phyloP scores from a whole-genome alignment of 1,139 yeast species.

The Yamadazyma diddensiae region DNA sequence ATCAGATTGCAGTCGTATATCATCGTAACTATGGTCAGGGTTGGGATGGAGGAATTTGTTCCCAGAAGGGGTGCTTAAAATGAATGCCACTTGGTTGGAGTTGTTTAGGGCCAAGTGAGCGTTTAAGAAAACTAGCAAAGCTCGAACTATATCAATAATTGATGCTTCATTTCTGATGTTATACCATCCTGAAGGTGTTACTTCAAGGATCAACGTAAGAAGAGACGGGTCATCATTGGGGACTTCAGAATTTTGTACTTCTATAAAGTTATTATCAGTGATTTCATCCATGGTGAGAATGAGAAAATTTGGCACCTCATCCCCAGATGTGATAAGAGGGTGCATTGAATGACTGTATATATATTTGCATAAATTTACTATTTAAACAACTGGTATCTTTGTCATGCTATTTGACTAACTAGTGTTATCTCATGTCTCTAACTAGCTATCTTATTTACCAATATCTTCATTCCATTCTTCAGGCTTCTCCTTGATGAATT shows the following conservation, averaged over 20 bases:
- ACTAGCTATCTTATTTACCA: constrained; percentile 35
- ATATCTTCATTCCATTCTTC: constrained; percentile 88
- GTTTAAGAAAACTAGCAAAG: constrained; percentile 70
- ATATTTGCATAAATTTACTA: too few relatives aligned
- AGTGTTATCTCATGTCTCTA: neutral
- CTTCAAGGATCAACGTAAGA: constrained; percentile 73
- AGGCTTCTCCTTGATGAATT: constrained; percentile 76
- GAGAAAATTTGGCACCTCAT: too few relatives aligned
- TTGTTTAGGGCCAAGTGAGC: constrained; percentile 86
- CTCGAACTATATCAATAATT: constrained; percentile 54
- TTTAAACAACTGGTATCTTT: too few relatives aligned
- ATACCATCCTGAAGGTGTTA: constrained; percentile 78
- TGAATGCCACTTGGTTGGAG: constrained; percentile 79
- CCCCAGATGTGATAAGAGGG: too few relatives aligned
- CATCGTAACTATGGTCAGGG: constrained; percentile 23
- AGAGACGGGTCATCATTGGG: constrained; percentile 73
- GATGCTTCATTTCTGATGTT: constrained; percentile 43
- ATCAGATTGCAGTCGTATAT: constrained; percentile 7
- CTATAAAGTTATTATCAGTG: constrained; percentile 62
- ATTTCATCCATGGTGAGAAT: constrained; percentile 62
- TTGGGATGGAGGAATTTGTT: constrained; percentile 73
- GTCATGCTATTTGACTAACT: too few relatives aligned
- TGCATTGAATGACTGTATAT: too few relatives aligned
- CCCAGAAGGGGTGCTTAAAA: constrained; percentile 73
- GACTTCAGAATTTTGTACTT: constrained; percentile 30